Base-by-base conservation (phyloP, 1,284 basidiomycete species). In the Apiotrichum domesticum region DNA sequence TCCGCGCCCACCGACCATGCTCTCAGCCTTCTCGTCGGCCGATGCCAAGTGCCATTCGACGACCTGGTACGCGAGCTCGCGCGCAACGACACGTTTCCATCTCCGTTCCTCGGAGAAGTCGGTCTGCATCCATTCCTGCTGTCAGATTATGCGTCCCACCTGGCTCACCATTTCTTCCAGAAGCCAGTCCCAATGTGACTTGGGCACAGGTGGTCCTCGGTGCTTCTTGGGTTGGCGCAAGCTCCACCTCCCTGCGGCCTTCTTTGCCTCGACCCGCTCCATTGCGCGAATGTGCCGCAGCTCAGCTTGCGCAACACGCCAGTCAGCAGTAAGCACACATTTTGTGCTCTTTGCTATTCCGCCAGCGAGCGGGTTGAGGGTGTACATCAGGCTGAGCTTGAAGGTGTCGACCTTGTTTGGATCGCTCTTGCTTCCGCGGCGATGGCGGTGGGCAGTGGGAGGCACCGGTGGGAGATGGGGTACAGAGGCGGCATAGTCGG, bases 171-270 rank as follows among this genome's bases (percentile, higher is more conserved):
- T 92, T 77, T 98, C 96, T 61, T 98, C 96, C 71, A 98, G 78
- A 35, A 98, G 79, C 74, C 93, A 90, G 74, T 98, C 96, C 90
- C 92, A 95, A 67, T 98, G 93, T 0, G 87, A 84, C 75, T 98
- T 98, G 5, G 81, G 79, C 39, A 90, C 75, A 2, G 85, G 84
- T 7, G 91, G 90, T 7, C 85, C 87, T 54, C 89, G 82, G 66
- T 94, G 89, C 75, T 95, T 96, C 78, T 96, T 97, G 1, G 92
- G 90, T 69, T 99, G 96, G 48, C 94, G 81, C 69, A 96, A 90
- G 67, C 88, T 89, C 96, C 96, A 99, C 35, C 84, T 80, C 1
- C 86, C 87, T 11, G 82, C 81, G 14, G 84, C 81, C 75, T 97
- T 96, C 62, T 97, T 81, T 48, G 80, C 76, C 61, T 98, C 93